Evolutionary conservation across 2,329 filamentous ascomycete genomes (phyloP).

Genomic region (Clarireedia sp.): DNA sequence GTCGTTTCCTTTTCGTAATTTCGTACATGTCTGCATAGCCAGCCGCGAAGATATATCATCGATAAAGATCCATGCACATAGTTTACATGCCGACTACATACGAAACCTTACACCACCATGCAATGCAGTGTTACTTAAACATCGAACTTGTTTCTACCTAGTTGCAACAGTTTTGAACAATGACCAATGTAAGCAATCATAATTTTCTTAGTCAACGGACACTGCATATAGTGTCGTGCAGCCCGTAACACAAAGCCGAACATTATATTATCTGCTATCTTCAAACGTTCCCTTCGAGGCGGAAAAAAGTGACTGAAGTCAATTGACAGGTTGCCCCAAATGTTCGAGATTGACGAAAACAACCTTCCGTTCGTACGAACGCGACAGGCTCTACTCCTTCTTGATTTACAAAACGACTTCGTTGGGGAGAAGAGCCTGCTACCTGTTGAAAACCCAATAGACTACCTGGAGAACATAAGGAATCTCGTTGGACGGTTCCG

Average conservation of each 20-base stretch:
- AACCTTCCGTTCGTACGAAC: conserved; percentile 49
- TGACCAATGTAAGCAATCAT: conserved; percentile 6
- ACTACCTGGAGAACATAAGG: conserved; percentile 60
- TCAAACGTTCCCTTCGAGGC: neutral
- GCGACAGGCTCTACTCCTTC: conserved; percentile 65
- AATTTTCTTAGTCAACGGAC: neutral
- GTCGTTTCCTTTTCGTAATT: neutral
- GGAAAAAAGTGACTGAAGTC: neutral
- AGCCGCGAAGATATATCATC: neutral
- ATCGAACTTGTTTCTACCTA: conserved; percentile 7
- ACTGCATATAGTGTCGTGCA: conserved; percentile 9
- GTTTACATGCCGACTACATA: neutral
- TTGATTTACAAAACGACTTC: conserved; percentile 92
- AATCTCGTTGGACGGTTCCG: conserved; percentile 67
- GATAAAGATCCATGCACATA: neutral
- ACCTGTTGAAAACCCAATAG: conserved; percentile 52
- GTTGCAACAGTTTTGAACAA: neutral
- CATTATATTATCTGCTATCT: neutral
- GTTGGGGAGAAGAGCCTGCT: conserved; percentile 60
- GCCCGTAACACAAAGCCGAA: neutral
- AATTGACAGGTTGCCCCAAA: conserved; percentile 24
- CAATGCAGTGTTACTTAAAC: conserved; percentile 6
- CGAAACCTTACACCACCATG: conserved; percentile 9
- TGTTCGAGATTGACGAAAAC: conserved; percentile 50
- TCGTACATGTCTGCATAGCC: neutral